Percentiles rank a stretch among this genome's conserved stretches.
Conservation (phyloP, 805 yeast species). For the Zygosaccharomyces kombuchaensis region DNA sequence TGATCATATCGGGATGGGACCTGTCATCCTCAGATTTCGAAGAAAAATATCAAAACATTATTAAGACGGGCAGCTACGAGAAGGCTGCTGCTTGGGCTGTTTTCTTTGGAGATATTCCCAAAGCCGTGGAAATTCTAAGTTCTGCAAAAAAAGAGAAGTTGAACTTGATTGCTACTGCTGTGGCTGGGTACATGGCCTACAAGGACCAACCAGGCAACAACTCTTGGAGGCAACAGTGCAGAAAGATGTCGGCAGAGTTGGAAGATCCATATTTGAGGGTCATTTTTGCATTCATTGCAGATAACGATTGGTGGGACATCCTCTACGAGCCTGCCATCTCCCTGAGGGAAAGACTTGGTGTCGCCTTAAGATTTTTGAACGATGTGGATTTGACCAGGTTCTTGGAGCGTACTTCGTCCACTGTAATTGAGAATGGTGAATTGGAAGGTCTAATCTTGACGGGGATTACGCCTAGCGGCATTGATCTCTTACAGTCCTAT, state of each 20-base stretch:
- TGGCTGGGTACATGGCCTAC: slow-evolving; percentile 70
- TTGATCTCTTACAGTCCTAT: slow-evolving; percentile 76
- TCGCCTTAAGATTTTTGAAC: slow-evolving; percentile 79
- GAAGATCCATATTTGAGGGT: slow-evolving; percentile 88
- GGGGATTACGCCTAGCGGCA: slow-evolving; percentile 84
- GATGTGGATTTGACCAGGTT: slow-evolving; percentile 74
- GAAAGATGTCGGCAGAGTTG: slow-evolving; percentile 79
- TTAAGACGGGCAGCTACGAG: slow-evolving; percentile 58
- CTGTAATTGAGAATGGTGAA: slow-evolving; percentile 74
- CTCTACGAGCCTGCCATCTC: slow-evolving; percentile 87
- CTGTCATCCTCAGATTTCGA: slow-evolving; percentile 73
- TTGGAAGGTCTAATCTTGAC: slow-evolving; percentile 86
- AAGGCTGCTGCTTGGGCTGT: slow-evolving; percentile 99
- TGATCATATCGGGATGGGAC: slow-evolving; percentile 89
- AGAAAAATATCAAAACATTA: slow-evolving; percentile 54
- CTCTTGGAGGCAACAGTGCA: slow-evolving; percentile 91
- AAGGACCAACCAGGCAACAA: slow-evolving; percentile 47
- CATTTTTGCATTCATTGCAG: slow-evolving; percentile 88
- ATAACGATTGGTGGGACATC: slow-evolving; percentile 95
- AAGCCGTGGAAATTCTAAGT: slow-evolving; percentile 75
- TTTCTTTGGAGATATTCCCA: slow-evolving; percentile 80
- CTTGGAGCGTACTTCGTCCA: slow-evolving; percentile 62
- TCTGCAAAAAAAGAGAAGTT: slow-evolving; percentile 67
- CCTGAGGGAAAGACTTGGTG: slow-evolving; percentile 81
- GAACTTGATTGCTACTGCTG: slow-evolving; percentile 84